phyloP scores from a whole-genome alignment of 73 alveolate genomes.

The Halteria grandinella region DNA sequence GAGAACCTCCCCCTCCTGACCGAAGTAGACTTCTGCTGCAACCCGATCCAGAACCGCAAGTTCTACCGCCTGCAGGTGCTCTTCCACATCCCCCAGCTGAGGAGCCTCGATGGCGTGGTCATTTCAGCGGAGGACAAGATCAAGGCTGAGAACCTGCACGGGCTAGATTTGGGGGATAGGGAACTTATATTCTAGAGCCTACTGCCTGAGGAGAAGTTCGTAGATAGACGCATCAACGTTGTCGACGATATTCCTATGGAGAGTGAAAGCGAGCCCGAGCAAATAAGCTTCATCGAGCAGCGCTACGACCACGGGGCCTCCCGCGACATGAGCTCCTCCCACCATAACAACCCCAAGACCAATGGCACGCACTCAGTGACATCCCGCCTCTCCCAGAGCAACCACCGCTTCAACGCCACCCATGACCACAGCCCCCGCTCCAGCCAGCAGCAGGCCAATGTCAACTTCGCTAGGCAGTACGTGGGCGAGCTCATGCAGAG shows the following conservation, averaged over 20 bases:
- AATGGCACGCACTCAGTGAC: not conserved
- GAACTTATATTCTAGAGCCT: constrained; percentile 81
- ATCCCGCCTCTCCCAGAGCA: not conserved
- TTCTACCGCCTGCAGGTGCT: constrained; percentile 82
- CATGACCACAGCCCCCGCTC: not conserved
- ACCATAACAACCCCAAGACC: not conserved
- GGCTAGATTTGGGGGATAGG: constrained; percentile 90
- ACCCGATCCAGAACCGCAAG: constrained; percentile 86
- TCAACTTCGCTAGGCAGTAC: not conserved
- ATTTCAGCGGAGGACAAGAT: constrained; percentile 91
- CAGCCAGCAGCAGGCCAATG: not conserved
- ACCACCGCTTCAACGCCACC: not conserved
- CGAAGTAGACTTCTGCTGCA: constrained; percentile 88
- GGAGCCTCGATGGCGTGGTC: constrained; percentile 89
- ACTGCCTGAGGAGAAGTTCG: constrained; percentile 90
- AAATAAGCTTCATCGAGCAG: constrained; percentile 61
- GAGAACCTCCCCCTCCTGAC: constrained; percentile 85
- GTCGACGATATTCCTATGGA: constrained; percentile 91
- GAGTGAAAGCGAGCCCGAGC: constrained; percentile 89
- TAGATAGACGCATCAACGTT: constrained; percentile 91
- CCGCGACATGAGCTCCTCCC: not conserved
- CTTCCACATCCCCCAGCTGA: constrained; percentile 87
- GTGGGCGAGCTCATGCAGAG: constrained; percentile 30
- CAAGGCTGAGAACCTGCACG: constrained; percentile 94
- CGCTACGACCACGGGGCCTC: constrained; percentile 2